Percentiles rank a stretch among this genome's conserved stretches.
Evolutionary conservation across 2,329 filamentous ascomycete species (phyloP).

Genomic region (Alternaria triticimaculans): DNA sequence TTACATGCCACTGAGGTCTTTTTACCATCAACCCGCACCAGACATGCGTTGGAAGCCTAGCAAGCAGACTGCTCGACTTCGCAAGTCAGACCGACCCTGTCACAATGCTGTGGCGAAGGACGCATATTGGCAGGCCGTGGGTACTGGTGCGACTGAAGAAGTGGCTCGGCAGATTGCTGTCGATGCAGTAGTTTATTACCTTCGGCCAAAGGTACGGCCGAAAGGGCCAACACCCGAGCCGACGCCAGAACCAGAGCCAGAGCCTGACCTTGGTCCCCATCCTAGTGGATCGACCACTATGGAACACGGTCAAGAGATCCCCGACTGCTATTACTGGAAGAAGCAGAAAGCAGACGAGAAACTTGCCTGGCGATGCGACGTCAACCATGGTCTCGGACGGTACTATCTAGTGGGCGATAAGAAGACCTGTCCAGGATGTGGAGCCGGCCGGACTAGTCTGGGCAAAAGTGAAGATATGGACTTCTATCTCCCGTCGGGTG

Average conservation of each 20-base stretch:
- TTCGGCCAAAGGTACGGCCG: conserved; percentile 16
- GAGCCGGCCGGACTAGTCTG: conserved; percentile 14
- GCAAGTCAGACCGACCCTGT: conserved; percentile 9
- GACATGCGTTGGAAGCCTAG: conserved; percentile 26
- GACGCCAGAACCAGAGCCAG: conserved; percentile 17
- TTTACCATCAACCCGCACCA: conserved; percentile 24
- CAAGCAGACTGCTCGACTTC: conserved; percentile 11
- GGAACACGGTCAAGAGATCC: conserved; percentile 36
- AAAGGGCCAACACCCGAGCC: conserved; percentile 19
- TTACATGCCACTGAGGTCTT: conserved; percentile 27
- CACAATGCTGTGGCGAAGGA: conserved; percentile 38
- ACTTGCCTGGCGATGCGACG: conserved; percentile 37
- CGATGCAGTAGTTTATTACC: conserved; percentile 17
- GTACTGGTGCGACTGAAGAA: conserved; percentile 10
- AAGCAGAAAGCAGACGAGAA: conserved; percentile 15
- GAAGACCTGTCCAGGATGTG: conserved; percentile 32
- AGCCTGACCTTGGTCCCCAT: conserved; percentile 30
- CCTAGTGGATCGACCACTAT: conserved; percentile 33
- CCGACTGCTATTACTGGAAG: conserved; percentile 23
- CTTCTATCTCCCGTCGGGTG: conserved; percentile 31
- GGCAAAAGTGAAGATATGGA: conserved; percentile 29
- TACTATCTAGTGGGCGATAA: conserved; percentile 40
- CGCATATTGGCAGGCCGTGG: conserved; percentile 27
- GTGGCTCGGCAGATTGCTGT: conserved; percentile 21
- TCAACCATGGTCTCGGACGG: conserved; percentile 36